These are phyloP conservation scores for Alopecurus myosuroides DNA, from an alignment of 176 grass and related monocot genomes.

Conservation along the genomic window DNA sequence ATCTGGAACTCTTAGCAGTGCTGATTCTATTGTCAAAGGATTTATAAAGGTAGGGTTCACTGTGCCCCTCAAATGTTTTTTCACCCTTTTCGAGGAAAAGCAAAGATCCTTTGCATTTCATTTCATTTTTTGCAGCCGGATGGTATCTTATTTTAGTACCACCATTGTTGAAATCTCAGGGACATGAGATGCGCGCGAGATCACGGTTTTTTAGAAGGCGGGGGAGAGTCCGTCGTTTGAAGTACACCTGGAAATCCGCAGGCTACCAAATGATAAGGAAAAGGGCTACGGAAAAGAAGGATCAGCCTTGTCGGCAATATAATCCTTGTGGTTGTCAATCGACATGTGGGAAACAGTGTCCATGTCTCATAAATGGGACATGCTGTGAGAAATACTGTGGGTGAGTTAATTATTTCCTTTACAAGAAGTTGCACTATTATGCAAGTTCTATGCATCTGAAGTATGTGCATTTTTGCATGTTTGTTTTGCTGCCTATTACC, in stretches of 20 bases:
- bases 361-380: constrained; percentile 81
- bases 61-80: too few species aligned
- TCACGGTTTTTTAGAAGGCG: constrained; percentile 79
- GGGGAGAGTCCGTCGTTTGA: constrained; percentile 83
- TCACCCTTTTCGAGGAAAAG: too few species aligned
- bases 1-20: too few species aligned
- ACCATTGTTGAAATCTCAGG: too few species aligned
- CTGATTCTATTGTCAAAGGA: constrained; percentile 87
- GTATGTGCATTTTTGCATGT: neutral
- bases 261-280: constrained; percentile 71
- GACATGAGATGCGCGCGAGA: constrained; percentile 57
- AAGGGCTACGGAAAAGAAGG: constrained; percentile 92
- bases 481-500: too few species aligned
- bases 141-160: constrained; percentile 27
- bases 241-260: constrained; percentile 94
- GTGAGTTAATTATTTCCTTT: constrained; percentile 43
- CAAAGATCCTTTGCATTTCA: too few species aligned
- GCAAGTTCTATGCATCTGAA: neutral
- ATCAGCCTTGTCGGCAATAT: constrained; percentile 87
- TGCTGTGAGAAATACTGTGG: constrained; percentile 98
- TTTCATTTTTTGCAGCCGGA: neutral
- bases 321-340: constrained; percentile 94
- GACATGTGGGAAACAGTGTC: constrained; percentile 89
- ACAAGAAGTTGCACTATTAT: neutral
- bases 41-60: constrained; percentile 55